Percentiles rank a stretch among this genome's conserved stretches.
These are phyloP conservation scores for Sorghum bicolor DNA, from an alignment of 176 grass and related monocot species.

Conservation along the genomic window DNA sequence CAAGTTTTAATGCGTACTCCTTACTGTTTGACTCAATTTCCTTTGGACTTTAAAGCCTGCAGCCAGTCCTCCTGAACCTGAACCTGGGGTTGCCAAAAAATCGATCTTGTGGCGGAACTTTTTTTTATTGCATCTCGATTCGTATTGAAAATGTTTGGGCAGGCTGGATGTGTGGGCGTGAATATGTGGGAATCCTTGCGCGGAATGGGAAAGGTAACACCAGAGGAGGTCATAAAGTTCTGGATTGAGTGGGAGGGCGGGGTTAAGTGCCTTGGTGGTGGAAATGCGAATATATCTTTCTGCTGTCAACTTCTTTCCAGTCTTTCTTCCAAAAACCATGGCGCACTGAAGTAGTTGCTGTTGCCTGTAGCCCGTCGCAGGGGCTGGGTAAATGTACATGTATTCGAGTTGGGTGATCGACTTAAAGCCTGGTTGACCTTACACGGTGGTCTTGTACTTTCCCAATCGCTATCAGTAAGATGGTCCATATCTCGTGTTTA, in stretches of 20 bases:
- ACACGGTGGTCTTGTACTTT: not conserved
- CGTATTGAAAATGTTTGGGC: not conserved
- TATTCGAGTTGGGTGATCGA: not conserved
- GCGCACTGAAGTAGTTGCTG: not conserved
- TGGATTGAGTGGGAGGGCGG: not conserved
- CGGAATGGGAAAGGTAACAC: not conserved
- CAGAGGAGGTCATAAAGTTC: not conserved
- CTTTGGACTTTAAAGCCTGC: not conserved
- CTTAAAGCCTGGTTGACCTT: not conserved
- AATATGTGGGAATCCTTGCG: not conserved
- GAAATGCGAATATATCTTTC: slow-evolving; percentile 12
- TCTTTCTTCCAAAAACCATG: not conserved
- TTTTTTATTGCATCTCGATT: not conserved
- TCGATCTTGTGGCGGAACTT: not conserved
- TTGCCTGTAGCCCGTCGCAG: not conserved
- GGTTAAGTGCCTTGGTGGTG: slow-evolving; percentile 9
- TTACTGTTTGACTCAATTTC: not conserved
- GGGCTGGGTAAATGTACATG: not conserved
- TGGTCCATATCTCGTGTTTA: not conserved
- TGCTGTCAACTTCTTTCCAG: not conserved
- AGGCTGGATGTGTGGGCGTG: not conserved
- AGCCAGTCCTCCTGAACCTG: not conserved
- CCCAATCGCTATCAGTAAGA: not conserved
- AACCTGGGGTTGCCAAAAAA: not conserved
- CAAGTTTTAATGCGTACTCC: not conserved